A percentile compares a stretch with the other conserved stretches of the same genome.
Conservation (phyloP, 176 grass and related monocot genomes). For the Oryza rufipogon region DNA sequence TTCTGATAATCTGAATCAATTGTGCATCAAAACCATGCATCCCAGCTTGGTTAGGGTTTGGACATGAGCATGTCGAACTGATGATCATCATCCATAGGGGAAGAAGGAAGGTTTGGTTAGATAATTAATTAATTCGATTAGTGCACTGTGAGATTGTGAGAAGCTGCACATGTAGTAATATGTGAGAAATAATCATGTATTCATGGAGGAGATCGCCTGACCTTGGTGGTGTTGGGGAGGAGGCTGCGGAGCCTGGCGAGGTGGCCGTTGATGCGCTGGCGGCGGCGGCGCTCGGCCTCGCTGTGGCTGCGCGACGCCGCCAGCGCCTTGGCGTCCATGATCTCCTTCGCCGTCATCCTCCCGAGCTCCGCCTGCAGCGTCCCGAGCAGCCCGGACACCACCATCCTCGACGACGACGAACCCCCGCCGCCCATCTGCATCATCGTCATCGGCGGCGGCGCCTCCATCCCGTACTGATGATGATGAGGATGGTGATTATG, state of each 20-base stretch:
- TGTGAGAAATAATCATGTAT: not conserved
- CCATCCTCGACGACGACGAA: not conserved
- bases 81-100: not conserved
- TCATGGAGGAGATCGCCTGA: conserved; percentile 51
- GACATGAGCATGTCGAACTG: not conserved
- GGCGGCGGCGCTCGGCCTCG: conserved; percentile 92
- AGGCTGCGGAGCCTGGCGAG: conserved; percentile 77
- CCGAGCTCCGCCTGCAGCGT: conserved; percentile 78
- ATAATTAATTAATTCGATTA: not conserved
- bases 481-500: not conserved
- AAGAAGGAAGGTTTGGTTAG: no score
- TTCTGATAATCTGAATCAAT: not conserved
- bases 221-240: conserved; percentile 91
- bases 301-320: conserved; percentile 89
- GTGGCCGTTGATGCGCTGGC: conserved; percentile 92
- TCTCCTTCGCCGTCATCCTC: conserved; percentile 78
- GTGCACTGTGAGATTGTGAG: not conserved
- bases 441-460: not conserved
- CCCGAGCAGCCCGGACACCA: conserved; percentile 55
- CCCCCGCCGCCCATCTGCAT: not conserved
- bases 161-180: not conserved
- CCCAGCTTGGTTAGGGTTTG: conserved; percentile 9
- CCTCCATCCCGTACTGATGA: conserved; percentile 32
- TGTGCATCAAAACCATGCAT: not conserved
- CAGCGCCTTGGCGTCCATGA: conserved; percentile 93